A percentile compares a stretch with the other conserved stretches of the same genome.
phyloP scores from a whole-genome alignment of 2,329 filamentous ascomycete species.

The Ophiostoma australiae region DNA sequence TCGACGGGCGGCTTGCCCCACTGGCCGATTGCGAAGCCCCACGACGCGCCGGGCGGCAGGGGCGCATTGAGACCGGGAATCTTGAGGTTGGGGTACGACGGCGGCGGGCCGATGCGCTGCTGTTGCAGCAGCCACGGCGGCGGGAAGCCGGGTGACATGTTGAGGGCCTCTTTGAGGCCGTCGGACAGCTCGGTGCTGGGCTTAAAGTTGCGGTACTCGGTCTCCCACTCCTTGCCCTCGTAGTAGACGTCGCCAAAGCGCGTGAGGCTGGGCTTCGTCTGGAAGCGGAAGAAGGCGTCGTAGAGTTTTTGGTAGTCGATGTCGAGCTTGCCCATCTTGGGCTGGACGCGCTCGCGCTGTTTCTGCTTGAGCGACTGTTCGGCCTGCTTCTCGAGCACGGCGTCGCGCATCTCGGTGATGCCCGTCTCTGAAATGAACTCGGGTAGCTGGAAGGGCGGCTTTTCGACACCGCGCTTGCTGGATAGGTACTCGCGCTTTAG shows the following conservation, averaged over 20 bases:
- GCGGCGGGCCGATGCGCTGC: constrained; percentile 87
- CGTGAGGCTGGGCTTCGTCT: constrained; percentile 91
- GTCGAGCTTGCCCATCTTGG: constrained; percentile 94
- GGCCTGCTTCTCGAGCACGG: constrained; percentile 90
- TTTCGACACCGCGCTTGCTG: constrained; percentile 94
- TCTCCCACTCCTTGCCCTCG: constrained; percentile 97
- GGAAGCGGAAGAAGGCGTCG: constrained; percentile 96
- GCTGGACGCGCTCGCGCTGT: constrained; percentile 86
- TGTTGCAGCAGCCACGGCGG: constrained; percentile 97
- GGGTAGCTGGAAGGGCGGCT: constrained; percentile 84
- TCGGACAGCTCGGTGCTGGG: constrained; percentile 87
- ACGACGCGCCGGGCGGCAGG: constrained; percentile 78
- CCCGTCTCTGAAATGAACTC: constrained; percentile 97
- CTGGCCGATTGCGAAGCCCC: constrained; percentile 93
- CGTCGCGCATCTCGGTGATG: constrained; percentile 96
- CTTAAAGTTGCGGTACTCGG: constrained; percentile 82
- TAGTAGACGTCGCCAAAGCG: constrained; percentile 99
- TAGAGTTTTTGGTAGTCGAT: constrained; percentile 98
- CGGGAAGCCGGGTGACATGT: constrained; percentile 86
- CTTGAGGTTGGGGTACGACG: constrained; percentile 91
- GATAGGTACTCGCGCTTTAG: constrained; percentile 96
- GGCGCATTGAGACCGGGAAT: constrained; percentile 93
- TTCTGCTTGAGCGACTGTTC: constrained; percentile 90
- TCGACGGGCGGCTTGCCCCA: constrained; percentile 96
- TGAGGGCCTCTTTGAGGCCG: constrained; percentile 83